Evolutionary conservation across 129 eudicot genomes (phyloP).

Genomic region (Mikania micrantha): DNA sequence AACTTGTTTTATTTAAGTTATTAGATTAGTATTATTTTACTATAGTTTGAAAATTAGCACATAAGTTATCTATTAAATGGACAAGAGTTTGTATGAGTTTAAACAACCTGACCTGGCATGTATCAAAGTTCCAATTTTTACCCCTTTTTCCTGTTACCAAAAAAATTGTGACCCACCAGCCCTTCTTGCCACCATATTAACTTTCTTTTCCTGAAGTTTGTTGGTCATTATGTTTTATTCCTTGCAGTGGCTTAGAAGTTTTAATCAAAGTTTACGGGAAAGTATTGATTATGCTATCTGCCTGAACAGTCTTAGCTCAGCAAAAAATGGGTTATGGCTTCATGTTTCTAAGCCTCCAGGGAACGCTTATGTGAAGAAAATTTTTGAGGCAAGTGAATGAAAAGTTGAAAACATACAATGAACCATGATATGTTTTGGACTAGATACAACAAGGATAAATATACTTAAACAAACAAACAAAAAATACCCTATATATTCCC

Average conservation of each 20-base stretch:
- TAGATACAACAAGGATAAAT: neutral
- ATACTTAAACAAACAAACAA: no score
- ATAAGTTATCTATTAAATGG: neutral
- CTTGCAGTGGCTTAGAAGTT: slow-evolving; percentile 85
- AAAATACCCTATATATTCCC: no score
- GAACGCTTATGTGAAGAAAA: slow-evolving; percentile 80
- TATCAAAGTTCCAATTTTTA: neutral
- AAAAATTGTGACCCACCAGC: neutral
- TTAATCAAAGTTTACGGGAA: slow-evolving; percentile 85
- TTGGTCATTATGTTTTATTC: neutral
- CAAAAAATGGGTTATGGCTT: slow-evolving; percentile 53
- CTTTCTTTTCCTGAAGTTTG: neutral
- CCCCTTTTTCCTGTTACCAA: neutral
- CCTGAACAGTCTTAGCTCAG: slow-evolving; percentile 76
- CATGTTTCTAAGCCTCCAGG: no score
- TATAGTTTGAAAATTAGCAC: neutral
- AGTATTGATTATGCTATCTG: slow-evolving; percentile 95
- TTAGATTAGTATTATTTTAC: neutral
- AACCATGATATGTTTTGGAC: neutral
- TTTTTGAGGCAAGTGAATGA: slow-evolving; percentile 53
- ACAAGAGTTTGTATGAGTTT: neutral
- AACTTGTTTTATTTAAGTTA: neutral
- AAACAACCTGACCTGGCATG: neutral
- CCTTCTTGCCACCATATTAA: neutral
- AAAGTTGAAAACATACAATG: neutral